Evolutionary conservation across 1,284 basidiomycete species (phyloP), one percentile per base, ranked within the genome.

Genomic region (Sanguinoderma infundibulare): DNA sequence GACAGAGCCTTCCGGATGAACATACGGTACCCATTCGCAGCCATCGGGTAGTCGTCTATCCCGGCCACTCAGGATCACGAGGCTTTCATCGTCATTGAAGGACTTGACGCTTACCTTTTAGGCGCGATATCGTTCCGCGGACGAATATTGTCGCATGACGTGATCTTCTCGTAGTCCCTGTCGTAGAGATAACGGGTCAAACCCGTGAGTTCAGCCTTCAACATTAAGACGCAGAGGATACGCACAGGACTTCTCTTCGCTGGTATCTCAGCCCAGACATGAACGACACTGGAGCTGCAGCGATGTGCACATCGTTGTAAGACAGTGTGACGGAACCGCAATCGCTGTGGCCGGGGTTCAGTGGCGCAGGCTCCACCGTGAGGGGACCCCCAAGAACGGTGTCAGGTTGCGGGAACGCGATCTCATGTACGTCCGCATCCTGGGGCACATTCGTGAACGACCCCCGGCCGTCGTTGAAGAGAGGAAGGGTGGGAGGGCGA

Each of bases 1-100:
- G 24, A 63, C n/a, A 36, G 60, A 56, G 2, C 70, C 70, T 50
- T 71, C 70, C 0, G 70, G 70, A 38, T 71, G 69, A 1, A 51
- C 46, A n/a, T 34, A 61, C 0, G 53, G 24, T n/a, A 52, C 50
- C 70, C 70, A 71, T n/a, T 54, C 35, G 32, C 30, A 51, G 3
- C 35, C 49, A 5, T 20, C 4, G 32, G 30, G 30, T 4, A 32
- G 30, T 14, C 24, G 17, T 8, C 28, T 32, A 32, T 8, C 4
- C 17, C n/a, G 28, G 12, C 46, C 4, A 8, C n/a, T 49, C 5
- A 49, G 15, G 7, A 26, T 15, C 8, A 9, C 40, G 14, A 14
- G 6, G 26, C 22, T 24, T 15, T 22, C 42, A 15, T 26, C 8
- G 2, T 15, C 42, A 22, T 28, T 5, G 34, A 49, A 49, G 28